Percentiles rank a stretch among this genome's conserved stretches.
Evolutionary conservation across 148 eudicot species (phyloP).

Genomic region (Selenicereus undatus): DNA sequence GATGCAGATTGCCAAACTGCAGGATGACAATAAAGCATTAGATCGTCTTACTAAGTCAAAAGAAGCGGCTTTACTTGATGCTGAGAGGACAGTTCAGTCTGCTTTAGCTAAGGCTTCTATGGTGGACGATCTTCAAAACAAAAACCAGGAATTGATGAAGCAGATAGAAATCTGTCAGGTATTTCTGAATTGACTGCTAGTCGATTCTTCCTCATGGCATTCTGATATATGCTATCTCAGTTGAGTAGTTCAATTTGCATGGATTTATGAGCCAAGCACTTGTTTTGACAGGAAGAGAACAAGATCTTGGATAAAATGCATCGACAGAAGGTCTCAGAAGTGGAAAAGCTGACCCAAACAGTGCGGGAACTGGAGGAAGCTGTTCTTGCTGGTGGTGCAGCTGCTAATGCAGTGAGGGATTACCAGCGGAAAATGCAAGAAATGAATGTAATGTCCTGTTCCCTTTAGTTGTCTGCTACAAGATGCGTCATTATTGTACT

Average conservation of each 20-base stretch:
- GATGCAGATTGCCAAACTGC: constrained; percentile 72
- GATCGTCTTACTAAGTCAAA: constrained; percentile 96
- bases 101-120: constrained; percentile 88
- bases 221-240: not conserved
- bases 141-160: constrained; percentile 86
- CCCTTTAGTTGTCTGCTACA: not conserved
- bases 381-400: constrained; percentile 98
- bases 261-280: constrained; percentile 11
- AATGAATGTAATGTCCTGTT: constrained; percentile 55
- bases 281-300: constrained; percentile 74
- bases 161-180: constrained; percentile 99
- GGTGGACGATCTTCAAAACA: constrained; percentile 95
- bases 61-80: constrained; percentile 90
- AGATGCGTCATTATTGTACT: not conserved
- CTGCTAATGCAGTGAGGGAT: constrained; percentile 97
- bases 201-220: not conserved
- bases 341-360: constrained; percentile 88
- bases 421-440: constrained; percentile 93
- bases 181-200: not conserved
- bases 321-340: constrained; percentile 85
- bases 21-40: constrained; percentile 92
- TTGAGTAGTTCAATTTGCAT: not conserved
- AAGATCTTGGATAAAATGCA: constrained; percentile 90
- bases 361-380: constrained; percentile 95
- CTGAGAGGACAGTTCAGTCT: constrained; percentile 71